Percentiles rank a stretch among this genome's conserved stretches.
These are phyloP conservation scores for Lolium multiflorum DNA, from an alignment of 176 grass and related monocot genomes.

Conservation along the genomic window DNA sequence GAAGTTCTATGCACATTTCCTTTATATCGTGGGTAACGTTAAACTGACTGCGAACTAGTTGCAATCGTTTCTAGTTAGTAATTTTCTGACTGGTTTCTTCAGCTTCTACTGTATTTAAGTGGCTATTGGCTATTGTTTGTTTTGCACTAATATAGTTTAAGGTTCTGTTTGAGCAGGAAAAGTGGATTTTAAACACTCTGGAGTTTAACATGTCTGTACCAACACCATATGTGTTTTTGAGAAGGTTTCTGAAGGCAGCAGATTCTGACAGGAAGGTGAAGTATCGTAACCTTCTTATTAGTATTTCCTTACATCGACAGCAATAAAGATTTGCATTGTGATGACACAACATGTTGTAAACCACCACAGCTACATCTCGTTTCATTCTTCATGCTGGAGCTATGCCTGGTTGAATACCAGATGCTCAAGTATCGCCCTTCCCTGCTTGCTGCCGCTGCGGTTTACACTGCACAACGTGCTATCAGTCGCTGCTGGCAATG, in stretches of 20 bases:
- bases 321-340: neutral
- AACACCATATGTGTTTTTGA: slow-evolving; percentile 90
- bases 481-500: slow-evolving; percentile 64
- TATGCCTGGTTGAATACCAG: slow-evolving; percentile 77
- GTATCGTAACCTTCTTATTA: slow-evolving; percentile 18
- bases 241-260: slow-evolving; percentile 90
- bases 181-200: slow-evolving; percentile 63
- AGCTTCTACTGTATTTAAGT: slow-evolving; percentile 26
- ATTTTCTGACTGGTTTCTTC: slow-evolving; percentile 12
- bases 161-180: slow-evolving; percentile 71
- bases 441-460: slow-evolving; percentile 76
- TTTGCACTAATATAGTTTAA: slow-evolving; percentile 6
- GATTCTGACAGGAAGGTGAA: slow-evolving; percentile 75
- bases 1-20: neutral
- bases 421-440: slow-evolving; percentile 84
- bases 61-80: slow-evolving; percentile 2
- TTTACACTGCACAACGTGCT: slow-evolving; percentile 88
- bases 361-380: slow-evolving; percentile 70
- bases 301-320: slow-evolving; percentile 17
- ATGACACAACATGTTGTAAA: slow-evolving; percentile 36
- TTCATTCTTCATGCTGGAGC: slow-evolving; percentile 88
- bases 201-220: slow-evolving; percentile 92
- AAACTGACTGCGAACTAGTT: neutral
- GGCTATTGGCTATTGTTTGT: neutral
- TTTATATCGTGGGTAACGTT: neutral